phyloP scores from a whole-genome alignment of 305 asterid species.

The Solanum aculeatissimum region DNA sequence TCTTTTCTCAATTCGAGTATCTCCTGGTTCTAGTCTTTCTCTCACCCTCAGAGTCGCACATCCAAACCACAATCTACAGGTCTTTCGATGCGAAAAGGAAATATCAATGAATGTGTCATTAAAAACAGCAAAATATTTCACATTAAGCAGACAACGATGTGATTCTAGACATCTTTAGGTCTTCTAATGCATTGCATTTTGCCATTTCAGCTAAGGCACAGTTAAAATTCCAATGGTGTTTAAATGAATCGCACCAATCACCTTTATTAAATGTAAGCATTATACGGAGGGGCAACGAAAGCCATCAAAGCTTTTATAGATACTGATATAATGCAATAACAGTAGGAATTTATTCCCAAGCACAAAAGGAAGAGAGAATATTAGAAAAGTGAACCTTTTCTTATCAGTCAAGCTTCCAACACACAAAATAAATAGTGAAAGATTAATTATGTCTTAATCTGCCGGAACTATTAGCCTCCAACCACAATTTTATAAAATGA shows the following conservation, averaged over 20 bases:
- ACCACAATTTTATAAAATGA: not conserved
- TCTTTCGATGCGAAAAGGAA: not conserved
- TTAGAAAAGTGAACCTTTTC: conserved; percentile 23
- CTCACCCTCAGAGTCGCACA: not conserved
- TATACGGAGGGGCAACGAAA: conserved; percentile 9
- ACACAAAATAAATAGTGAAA: conserved; percentile 18
- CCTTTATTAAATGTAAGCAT: conserved; percentile 19
- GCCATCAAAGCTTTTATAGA: conserved; percentile 27
- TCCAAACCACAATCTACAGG: not conserved
- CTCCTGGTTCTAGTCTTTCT: not conserved
- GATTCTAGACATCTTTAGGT: not conserved
- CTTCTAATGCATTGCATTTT: not conserved
- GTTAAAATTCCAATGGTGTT: not conserved
- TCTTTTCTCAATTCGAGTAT: not conserved
- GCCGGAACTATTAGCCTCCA: conserved; percentile 21
- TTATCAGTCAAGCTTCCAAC: conserved; percentile 33
- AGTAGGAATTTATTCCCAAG: conserved; percentile 65
- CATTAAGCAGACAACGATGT: not conserved
- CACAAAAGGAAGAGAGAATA: conserved; percentile 36
- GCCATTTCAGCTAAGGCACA: not conserved
- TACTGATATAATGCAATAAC: conserved; percentile 39
- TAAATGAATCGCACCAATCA: conserved; percentile 8
- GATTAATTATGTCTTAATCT: conserved; percentile 11
- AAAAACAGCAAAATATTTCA: not conserved
- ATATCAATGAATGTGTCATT: not conserved